Base-by-base conservation (phyloP, 2,329 filamentous ascomycete genomes). In the Lizonia empirigonia region DNA sequence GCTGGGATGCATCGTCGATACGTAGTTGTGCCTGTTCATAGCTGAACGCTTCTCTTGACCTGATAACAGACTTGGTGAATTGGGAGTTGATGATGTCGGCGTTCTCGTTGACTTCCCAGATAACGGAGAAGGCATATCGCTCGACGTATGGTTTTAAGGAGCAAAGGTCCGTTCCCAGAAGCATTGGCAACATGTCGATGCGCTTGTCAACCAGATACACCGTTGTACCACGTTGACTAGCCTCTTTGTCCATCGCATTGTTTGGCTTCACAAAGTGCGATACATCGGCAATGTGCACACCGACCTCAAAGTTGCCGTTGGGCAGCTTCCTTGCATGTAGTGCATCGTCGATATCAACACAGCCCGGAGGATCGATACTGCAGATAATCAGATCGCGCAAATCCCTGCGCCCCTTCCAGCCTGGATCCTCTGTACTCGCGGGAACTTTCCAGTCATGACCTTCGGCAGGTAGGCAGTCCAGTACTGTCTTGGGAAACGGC, bases 141-240 rank as follows among this genome's bases (percentile, higher is more conserved):
- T 99, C 94, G n/a, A 99, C 91, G 65, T 97, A 94, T 0, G 94
- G 94, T 74, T 97, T 97, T 16, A 99, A 79, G 0, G 94, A 99
- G 77, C 94, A 99, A 1, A 99, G 80, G 67, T 99, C 92, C 0
- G 94, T 99, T 50, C 94, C 94, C 10, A 99, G 86, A 24, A 99
- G 86, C 82, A 91, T 92, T 1, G 95, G 95, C 73, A 99, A 82
- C 95, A 99, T 99, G 78, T 99, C 95, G 65, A 99, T 99, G 65
- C 94, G 91, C 80, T 99, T 99, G 75, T 99, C 94, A 3, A 99
- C 94, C 13, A 99, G 80, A 71, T 99, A 99, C 22, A 99, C 94
- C 0, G 93, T 97, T 4, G 94, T 97, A 56, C 94, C 94, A 65
- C 94, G 88, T 67, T 96, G 85, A 68, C 91, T 94, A 3, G 94